Base-by-base conservation (phyloP, 768 basidiomycete genomes). In the Leccinum longicurvipes region DNA sequence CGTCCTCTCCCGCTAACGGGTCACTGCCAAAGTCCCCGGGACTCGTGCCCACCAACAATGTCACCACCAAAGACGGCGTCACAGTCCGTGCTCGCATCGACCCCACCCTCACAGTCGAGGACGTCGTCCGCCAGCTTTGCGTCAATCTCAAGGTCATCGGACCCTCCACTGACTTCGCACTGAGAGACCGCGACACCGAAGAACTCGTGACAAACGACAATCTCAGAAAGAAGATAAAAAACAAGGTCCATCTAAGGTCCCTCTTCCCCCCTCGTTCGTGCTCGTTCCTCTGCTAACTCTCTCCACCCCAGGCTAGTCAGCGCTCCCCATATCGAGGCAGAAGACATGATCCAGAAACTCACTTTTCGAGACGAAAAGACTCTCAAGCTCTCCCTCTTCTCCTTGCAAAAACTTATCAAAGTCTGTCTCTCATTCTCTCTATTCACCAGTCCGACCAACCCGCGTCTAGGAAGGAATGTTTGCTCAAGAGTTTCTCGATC, bases 171-270 rank as follows among this genome's bases (percentile, higher is more conserved):
- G 74, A 88, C 59, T 93, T 83, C 66, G 88, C 91, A 1, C 71
- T 96, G 56, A 79, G 93, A 62, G 91, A 94, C 67, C 72, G 72
- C 24, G 89, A 91, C 62, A 82, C 79, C 15, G 89, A 89, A 57
- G 90, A 90, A 60, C 72, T 95, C 47, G 86, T 97, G 17, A 94
- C 91, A 25, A 88, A 89, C 63, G 91, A 93, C 60, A 95, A 94
- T 67, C 68, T 97, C 64, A 79, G 84, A 67, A 85, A 82, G 73
- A 89, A 88, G 75, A 90, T 94, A 61, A 87, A 82, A 72, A 78
- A 79, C 39, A 93, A 89, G 70, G 82, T 79, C 47, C 84, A 88
- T 64, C 76, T 94, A 53, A 92, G 86, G 91, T 93, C 67, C 61
- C 82, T 72, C 31, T 29, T 55, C 11, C 27, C 39, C 19, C 41